These are phyloP conservation scores for Neurospora sp. DNA, from an alignment of 495 filamentous ascomycete species.

Conservation along the genomic window DNA sequence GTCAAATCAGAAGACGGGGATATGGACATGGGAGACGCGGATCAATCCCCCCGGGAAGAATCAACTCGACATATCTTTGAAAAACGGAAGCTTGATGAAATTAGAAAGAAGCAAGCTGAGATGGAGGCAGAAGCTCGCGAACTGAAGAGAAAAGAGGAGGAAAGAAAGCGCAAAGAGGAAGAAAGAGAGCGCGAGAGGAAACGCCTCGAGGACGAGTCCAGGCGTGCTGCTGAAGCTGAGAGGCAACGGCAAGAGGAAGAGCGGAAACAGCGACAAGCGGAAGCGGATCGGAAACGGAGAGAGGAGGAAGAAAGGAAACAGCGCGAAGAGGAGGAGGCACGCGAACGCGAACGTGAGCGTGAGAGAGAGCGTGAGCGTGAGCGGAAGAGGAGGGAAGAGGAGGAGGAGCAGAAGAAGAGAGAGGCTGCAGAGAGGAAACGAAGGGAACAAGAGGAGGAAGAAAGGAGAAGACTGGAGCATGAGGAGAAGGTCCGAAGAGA, in stretches of 20 bases:
- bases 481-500: slow-evolving; percentile 35
- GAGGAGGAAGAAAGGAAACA: slow-evolving; percentile 35
- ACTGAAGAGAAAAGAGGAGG: slow-evolving; percentile 21
- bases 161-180: slow-evolving; percentile 23
- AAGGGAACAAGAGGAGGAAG: slow-evolving; percentile 21
- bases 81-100: slow-evolving; percentile 39
- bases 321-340: slow-evolving; percentile 26
- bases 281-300: slow-evolving; percentile 30
- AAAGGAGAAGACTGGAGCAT: slow-evolving; percentile 25
- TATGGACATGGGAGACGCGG: slow-evolving; percentile 37
- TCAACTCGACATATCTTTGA: slow-evolving; percentile 30
- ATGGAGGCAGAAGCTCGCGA: slow-evolving; percentile 22
- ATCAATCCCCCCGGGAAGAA: slow-evolving; percentile 10
- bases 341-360: slow-evolving; percentile 23
- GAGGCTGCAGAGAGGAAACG: slow-evolving; percentile 34
- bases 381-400: slow-evolving; percentile 26
- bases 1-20: slow-evolving; percentile 39
- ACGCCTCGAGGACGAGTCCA: slow-evolving; percentile 15
- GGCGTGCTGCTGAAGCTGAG: slow-evolving; percentile 9
- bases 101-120: slow-evolving; percentile 31
- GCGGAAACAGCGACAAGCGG: slow-evolving; percentile 14
- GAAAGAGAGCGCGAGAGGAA: slow-evolving; percentile 13
- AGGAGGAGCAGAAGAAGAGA: slow-evolving; percentile 19
- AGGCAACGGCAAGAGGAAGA: slow-evolving; percentile 40
- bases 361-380: slow-evolving; percentile 28